These are phyloP conservation scores for Geotrichum fermentans DNA, from an alignment of 1,139 yeast genomes.

Conservation along the genomic window DNA sequence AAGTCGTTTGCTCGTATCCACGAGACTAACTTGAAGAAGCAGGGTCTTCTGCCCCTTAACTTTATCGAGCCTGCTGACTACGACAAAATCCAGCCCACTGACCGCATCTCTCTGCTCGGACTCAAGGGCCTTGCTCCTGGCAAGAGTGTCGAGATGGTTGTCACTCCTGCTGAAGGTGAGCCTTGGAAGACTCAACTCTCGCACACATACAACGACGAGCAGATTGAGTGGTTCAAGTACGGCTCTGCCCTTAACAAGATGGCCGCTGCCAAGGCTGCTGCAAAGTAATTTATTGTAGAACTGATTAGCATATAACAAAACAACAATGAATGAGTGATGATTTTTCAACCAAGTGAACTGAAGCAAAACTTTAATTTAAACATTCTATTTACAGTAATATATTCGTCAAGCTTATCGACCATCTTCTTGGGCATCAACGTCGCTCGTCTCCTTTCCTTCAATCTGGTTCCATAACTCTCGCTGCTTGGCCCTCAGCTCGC, in stretches of 20 bases:
- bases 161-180: conserved; percentile 80
- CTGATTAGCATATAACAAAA: too few relatives aligned
- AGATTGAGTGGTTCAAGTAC: conserved; percentile 97
- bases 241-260: conserved; percentile 99
- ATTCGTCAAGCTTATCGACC: too few relatives aligned
- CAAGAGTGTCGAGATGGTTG: conserved; percentile 78
- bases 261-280: conserved; percentile 48
- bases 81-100: conserved; percentile 89
- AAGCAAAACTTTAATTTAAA: too few relatives aligned
- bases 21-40: conserved; percentile 92
- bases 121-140: conserved; percentile 88
- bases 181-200: conserved; percentile 86
- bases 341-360: background rate
- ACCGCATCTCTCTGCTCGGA: conserved; percentile 83
- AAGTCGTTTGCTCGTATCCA: conserved; percentile 97
- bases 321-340: background rate
- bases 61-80: conserved; percentile 84
- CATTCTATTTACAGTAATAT: too few relatives aligned
- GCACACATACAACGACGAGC: conserved; percentile 94
- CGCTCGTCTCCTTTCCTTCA: too few relatives aligned
- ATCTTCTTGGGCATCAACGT: too few relatives aligned
- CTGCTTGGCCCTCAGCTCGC: background rate
- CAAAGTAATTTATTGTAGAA: conserved; percentile 3
- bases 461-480: too few relatives aligned
- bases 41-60: conserved; percentile 96